Base-by-base conservation (phyloP, 345 rosid species). In the Linum trigynum region DNA sequence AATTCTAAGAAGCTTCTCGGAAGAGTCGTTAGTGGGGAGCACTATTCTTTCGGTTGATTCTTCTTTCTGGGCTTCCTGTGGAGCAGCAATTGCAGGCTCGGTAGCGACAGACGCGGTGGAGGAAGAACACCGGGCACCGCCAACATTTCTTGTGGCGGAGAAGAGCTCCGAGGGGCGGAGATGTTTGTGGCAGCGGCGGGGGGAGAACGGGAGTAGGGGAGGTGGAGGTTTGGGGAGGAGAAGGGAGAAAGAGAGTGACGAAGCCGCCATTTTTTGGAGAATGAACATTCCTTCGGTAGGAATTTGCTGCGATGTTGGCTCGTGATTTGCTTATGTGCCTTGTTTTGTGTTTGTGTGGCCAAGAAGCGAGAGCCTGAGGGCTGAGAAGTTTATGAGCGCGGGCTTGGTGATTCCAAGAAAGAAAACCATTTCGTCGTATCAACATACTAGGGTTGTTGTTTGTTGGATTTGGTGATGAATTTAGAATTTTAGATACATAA, bases 1-100 rank as follows among this genome's bases (percentile, higher is more conserved):
- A 73, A 88, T 85, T 71, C 83, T 82, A 51, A 92, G 73, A 8
- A 94, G 92, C 56, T 74, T 69, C 61, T 88, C 84, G 39, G 97
- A 90, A 0, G 97, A 90, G 16, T 86, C 85, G 63, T 94, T 90
- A 38, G 90, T 86, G 15, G 98, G 99, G 67, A 94, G 88, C 48
- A 75, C 79, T 55, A 84, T 66, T 60, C 62, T 79, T 61, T 73
- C 68, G 17, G 80, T 55, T 61, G 23, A 11, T 23, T 69, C 82
- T 36, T 38, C 69, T 32, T 61, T 65, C 75, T 66, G 76, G 72
- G 71, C 57, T 5, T 32, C 74, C 4, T 58, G 82, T 2, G 62
- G 68, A 55, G 72, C 4, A 55, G 61, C 55, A 35, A 72, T 50
- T 1, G 76, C 77, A n/a, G 87, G 61, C 67, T 70, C 79, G 1